Base-by-base conservation (phyloP, 805 yeast genomes). In the Suhomyces prunicola region DNA sequence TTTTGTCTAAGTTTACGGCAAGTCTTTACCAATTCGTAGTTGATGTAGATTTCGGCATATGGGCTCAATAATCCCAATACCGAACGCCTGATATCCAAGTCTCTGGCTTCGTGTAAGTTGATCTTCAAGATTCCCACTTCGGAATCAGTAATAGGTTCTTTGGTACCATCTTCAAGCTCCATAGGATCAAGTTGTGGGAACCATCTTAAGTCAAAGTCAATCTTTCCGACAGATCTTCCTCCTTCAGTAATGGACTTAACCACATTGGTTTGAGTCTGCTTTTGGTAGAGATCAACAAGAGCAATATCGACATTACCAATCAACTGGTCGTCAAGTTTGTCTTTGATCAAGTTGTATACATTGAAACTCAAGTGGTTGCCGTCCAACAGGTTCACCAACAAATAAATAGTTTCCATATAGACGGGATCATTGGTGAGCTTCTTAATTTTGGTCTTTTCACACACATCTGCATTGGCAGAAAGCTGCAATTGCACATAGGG, bases 81-180 rank as follows among this genome's bases (percentile, higher is more conserved):
- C 0, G 90, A 79, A 27, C 73, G 63, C 4, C 83, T 66, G 15
- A 71, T 63, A 60, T 85, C 87, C 64, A 88, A 74, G 46, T 80
- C 76, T 48, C 74, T 76, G 22, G 88, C 90, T 54, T 81, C 80
- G 55, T 85, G 84, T 48, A 88, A 68, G 9, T 77, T 76, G 40
- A 88, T 61, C 61, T 86, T 87, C 69, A 87, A 72, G 53, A 88
- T 84, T 74, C 94, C 96, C 49, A 84, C 82, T 60, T 87, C 90
- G n/a, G 85, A 69, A 50, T 83, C 86, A 9, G 82, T 81, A 33
- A 75, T 70, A 23, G 73, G 73, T 56, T 75, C 80, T 56, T 73
- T 77, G 4, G 78, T 68, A 39, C 84, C 85, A 59, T 80, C 83
- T 24, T 72, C 79, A 60, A 79, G 70, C 8, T 64, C 67, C 46